A percentile compares a stretch with the other conserved stretches of the same genome.
Conservation (phyloP, 2,329 filamentous ascomycete species). For the Beauveria caledonica region DNA sequence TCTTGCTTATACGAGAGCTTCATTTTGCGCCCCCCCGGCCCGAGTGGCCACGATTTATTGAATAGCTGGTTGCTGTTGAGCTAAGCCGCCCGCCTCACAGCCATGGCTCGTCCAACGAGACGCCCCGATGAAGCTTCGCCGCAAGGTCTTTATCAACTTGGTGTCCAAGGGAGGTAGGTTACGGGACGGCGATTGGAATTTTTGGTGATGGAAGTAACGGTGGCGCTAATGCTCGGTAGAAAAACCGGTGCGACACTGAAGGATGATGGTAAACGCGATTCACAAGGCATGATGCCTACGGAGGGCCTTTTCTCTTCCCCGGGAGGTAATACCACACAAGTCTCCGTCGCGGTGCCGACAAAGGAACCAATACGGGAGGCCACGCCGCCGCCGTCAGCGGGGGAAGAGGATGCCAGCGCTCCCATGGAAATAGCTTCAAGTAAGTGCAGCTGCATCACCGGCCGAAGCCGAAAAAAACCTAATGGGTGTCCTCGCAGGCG, state of each 20-base stretch:
- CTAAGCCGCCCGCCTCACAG: neutral
- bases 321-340: constrained; percentile 31
- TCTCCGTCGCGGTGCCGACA: neutral
- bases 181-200: neutral
- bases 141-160: constrained; percentile 26
- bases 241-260: constrained; percentile 82
- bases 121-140: constrained; percentile 23
- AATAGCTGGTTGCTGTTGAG: neutral
- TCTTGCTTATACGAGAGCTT: neutral
- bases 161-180: constrained; percentile 31
- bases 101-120: constrained; percentile 26
- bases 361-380: neutral
- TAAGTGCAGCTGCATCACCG: constrained; percentile 23
- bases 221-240: constrained; percentile 36
- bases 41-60: neutral
- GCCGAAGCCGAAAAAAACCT: constrained; percentile 11
- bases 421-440: constrained; percentile 47
- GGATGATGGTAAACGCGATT: constrained; percentile 74
- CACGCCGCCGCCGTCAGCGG: constrained; percentile 18
- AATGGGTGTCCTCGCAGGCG: constrained; percentile 28
- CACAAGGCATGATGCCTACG: constrained; percentile 84
- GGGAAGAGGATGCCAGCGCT: constrained; percentile 27
- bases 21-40: neutral
- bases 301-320: constrained; percentile 84
- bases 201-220: neutral